A percentile compares a stretch with the other conserved stretches of the same genome.
Conservation (phyloP, 2,329 filamentous ascomycete genomes). For the Chalaropsis thielavioides region DNA sequence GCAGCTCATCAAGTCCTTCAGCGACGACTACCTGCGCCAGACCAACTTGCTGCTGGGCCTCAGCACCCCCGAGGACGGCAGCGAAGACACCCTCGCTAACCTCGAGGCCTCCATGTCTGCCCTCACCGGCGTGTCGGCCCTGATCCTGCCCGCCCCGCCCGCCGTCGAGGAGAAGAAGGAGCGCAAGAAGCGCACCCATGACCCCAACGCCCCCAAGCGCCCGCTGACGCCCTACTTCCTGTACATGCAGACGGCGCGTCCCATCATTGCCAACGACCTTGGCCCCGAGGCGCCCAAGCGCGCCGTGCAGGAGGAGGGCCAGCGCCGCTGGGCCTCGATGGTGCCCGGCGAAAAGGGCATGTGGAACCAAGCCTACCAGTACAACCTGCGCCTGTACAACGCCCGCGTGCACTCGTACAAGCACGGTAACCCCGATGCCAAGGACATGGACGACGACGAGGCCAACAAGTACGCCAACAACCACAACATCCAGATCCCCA, state of each 20-base stretch:
- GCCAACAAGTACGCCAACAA: conserved; percentile 47
- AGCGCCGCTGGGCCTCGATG: conserved; percentile 73
- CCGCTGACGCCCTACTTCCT: conserved; percentile 90
- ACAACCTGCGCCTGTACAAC: conserved; percentile 52
- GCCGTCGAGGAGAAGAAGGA: conserved; percentile 62
- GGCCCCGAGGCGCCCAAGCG: conserved; percentile 65
- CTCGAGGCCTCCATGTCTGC: conserved; percentile 37
- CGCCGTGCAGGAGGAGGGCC: conserved; percentile 76
- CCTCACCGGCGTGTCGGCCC: conserved; percentile 32
- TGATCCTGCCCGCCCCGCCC: conserved; percentile 28
- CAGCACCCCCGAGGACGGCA: conserved; percentile 34
- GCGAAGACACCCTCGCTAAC: conserved; percentile 33
- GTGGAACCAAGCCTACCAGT: conserved; percentile 54
- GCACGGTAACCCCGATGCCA: conserved; percentile 41
- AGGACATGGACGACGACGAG: conserved; percentile 47
- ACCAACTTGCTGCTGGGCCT: conserved; percentile 68
- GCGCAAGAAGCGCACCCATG: conserved; percentile 72
- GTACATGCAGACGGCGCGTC: conserved; percentile 78
- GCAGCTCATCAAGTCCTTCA: conserved; percentile 63
- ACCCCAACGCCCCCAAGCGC: conserved; percentile 89
- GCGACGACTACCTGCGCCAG: conserved; percentile 75
- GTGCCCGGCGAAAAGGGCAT: conserved; percentile 53
- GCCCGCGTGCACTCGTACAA: conserved; percentile 52
- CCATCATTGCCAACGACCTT: conserved; percentile 66
- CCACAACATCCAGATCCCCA: conserved; percentile 39